A percentile compares a stretch with the other conserved stretches of the same genome.
Conservation (phyloP, 495 filamentous ascomycete genomes). For the Neohortaea acidophila region DNA sequence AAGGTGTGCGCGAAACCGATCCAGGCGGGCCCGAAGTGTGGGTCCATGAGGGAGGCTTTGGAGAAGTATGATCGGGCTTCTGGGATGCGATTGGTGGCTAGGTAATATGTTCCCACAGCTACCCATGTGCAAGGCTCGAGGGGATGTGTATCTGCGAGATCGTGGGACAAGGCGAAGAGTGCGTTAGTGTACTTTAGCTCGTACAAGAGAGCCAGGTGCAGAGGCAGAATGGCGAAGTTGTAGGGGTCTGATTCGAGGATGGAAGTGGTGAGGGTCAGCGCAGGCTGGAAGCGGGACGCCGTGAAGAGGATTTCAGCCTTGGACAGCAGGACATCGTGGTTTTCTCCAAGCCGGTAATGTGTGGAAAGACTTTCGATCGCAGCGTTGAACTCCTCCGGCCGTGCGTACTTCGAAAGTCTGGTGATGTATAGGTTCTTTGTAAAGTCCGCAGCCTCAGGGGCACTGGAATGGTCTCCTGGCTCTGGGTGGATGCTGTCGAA, state of each 20-base stretch:
- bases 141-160: conserved; percentile 81
- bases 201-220: conserved; percentile 85
- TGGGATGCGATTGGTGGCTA: conserved; percentile 72
- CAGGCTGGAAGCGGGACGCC: conserved; percentile 81
- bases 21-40: conserved; percentile 95
- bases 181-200: conserved; percentile 74
- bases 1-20: conserved; percentile 99
- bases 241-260: conserved; percentile 70
- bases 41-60: conserved; percentile 92
- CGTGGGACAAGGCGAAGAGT: conserved; percentile 86
- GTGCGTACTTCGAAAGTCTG: conserved; percentile 87
- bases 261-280: conserved; percentile 65
- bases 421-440: conserved; percentile 96
- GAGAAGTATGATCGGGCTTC: conserved; percentile 92
- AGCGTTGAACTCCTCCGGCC: conserved; percentile 64
- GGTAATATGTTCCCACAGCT: conserved; percentile 90
- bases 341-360: conserved; percentile 75
- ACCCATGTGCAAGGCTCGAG: conserved; percentile 83
- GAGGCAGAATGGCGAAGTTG: conserved; percentile 74
- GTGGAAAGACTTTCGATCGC: conserved; percentile 82
- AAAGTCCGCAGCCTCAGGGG: conserved; percentile 79
- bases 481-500: conserved; percentile 56
- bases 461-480: conserved; percentile 38
- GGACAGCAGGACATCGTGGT: conserved; percentile 86
- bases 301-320: conserved; percentile 85